Percentiles rank a stretch among this genome's conserved stretches.
Evolutionary conservation across 2,329 filamentous ascomycete genomes (phyloP).

Genomic region (Aspergillus ochraceoroseus): DNA sequence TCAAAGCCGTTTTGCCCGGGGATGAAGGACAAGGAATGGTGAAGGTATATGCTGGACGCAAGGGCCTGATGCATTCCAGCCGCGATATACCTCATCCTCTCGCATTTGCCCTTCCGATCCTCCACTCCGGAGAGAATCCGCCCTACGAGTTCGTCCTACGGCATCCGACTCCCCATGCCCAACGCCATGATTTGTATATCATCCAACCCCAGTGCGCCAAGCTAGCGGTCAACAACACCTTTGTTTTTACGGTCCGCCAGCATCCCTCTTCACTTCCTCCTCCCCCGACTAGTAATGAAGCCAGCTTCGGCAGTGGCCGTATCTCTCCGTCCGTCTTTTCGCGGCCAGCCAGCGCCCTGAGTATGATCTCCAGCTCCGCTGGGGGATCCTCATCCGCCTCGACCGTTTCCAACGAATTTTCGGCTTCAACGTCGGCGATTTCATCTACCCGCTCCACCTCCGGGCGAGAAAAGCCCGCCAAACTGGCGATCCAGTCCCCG

Average conservation of each 20-base stretch:
- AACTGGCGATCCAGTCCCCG: conserved; percentile 89
- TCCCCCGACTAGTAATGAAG: conserved; percentile 35
- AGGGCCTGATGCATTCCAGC: conserved; percentile 94
- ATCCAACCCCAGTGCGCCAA: conserved; percentile 89
- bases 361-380: conserved; percentile 55
- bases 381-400: conserved; percentile 51
- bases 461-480: conserved; percentile 71
- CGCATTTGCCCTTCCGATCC: conserved; percentile 81
- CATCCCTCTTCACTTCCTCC: conserved; percentile 64
- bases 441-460: conserved; percentile 43
- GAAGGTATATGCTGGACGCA: conserved; percentile 89
- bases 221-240: conserved; percentile 91
- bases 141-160: conserved; percentile 88
- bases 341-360: conserved; percentile 56
- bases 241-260: conserved; percentile 92
- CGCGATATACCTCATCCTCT: conserved; percentile 92
- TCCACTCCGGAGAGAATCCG: conserved; percentile 87
- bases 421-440: conserved; percentile 49
- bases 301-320: conserved; percentile 40
- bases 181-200: conserved; percentile 93
- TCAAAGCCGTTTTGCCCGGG: conserved; percentile 86
- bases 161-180: conserved; percentile 95
- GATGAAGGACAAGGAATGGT: conserved; percentile 85
- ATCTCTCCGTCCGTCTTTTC: conserved; percentile 49
- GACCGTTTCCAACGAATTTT: conserved; percentile 40